Conservation (phyloP, 768 basidiomycete genomes). For the Macrolepiota albuminosa region DNA sequence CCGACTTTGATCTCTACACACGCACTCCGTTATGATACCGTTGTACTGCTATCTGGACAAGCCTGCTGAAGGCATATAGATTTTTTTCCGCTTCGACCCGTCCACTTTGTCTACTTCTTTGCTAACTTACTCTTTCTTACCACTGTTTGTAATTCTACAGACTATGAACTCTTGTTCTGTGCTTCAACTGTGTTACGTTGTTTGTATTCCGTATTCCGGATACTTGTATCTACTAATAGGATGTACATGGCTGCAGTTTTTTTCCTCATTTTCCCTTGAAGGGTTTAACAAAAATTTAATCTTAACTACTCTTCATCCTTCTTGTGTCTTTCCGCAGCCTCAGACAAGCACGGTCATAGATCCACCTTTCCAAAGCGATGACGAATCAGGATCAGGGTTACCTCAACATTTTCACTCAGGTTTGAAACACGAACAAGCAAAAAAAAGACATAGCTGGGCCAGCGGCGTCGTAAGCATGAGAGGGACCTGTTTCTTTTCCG, state of each 20-base stretch:
- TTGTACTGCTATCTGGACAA: slow-evolving; percentile 1
- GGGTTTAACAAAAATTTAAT: background rate
- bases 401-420: background rate
- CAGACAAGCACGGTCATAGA: background rate
- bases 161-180: background rate
- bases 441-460: background rate
- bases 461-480: background rate
- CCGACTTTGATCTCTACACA: background rate
- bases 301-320: too few relatives aligned
- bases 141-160: background rate
- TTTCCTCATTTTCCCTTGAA: background rate
- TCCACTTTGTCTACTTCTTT: background rate
- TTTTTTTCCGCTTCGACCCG: background rate
- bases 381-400: slow-evolving; percentile 1
- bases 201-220: background rate
- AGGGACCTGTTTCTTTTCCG: background rate
- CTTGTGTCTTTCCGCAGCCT: too few relatives aligned
- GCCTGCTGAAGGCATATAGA: background rate
- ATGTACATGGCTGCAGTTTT: background rate
- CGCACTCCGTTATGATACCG: slow-evolving; percentile 13
- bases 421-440: background rate
- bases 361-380: background rate
- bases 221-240: background rate
- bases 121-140: background rate
- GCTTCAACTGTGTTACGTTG: background rate